phyloP scores from a whole-genome alignment of 2,329 filamentous ascomycete genomes.

The Calonectria pseudoturangicola region DNA sequence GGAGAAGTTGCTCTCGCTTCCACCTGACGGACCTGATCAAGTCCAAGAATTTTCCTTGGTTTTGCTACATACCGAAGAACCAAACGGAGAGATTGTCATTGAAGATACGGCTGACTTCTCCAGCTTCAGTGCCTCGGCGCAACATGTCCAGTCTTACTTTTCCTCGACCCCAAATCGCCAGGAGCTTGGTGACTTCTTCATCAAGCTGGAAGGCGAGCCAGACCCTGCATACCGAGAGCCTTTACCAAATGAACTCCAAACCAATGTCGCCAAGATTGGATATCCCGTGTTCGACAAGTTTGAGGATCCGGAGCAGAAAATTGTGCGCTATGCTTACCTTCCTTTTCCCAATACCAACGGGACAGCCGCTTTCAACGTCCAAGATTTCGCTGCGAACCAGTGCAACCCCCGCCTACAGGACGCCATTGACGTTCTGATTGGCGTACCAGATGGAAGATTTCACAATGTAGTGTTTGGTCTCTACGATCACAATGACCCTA shows the following conservation, averaged over 20 bases:
- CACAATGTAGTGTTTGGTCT: conserved; percentile 49
- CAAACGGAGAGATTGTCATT: not conserved
- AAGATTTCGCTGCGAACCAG: conserved; percentile 52
- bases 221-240: conserved; percentile 48
- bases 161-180: not conserved
- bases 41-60: conserved; percentile 29
- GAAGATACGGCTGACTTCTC: conserved; percentile 40
- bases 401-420: conserved; percentile 52
- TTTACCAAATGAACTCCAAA: conserved; percentile 35
- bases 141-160: conserved; percentile 37
- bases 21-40: not conserved
- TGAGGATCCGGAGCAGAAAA: conserved; percentile 29
- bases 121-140: conserved; percentile 20
- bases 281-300: conserved; percentile 28
- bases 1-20: conserved; percentile 50
- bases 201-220: conserved; percentile 37
- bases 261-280: conserved; percentile 46
- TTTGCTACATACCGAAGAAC: conserved; percentile 35
- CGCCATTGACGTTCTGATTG: conserved; percentile 54
- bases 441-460: conserved; percentile 3
- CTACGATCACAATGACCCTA: conserved; percentile 33
- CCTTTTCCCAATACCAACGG: conserved; percentile 45
- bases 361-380: conserved; percentile 25
- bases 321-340: conserved; percentile 47
- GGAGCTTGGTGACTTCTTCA: conserved; percentile 51